Evolutionary conservation across 2,329 filamentous ascomycete species (phyloP).

Genomic region (Trichoderma sp.): DNA sequence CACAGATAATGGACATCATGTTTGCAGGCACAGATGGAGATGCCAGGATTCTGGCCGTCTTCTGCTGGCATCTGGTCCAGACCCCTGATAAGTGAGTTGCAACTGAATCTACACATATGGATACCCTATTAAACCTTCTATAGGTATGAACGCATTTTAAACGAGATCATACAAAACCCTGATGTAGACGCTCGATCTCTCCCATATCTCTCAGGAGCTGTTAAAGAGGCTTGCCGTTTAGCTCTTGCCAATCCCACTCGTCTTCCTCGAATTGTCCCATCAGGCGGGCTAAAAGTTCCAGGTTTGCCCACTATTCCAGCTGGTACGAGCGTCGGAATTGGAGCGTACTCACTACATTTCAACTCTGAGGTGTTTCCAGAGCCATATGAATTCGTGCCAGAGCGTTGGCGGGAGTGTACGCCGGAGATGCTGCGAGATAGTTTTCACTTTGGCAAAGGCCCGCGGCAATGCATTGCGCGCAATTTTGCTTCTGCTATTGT

Average conservation of each 20-base stretch:
- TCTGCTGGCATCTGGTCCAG: neutral
- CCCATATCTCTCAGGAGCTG: neutral
- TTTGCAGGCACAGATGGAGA: neutral
- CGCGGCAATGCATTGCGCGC: neutral
- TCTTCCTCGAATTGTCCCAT: neutral
- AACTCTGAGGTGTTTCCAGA: neutral
- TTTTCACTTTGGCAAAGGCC: neutral
- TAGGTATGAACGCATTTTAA: neutral
- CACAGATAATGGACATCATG: neutral
- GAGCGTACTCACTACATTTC: neutral
- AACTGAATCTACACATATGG: neutral
- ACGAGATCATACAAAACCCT: neutral
- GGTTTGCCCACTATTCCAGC: neutral
- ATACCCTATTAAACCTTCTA: neutral
- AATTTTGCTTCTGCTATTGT: neutral
- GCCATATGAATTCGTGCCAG: neutral
- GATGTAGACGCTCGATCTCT: neutral
- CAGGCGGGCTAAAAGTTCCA: neutral
- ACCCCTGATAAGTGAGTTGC: neutral
- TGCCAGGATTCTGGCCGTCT: neutral
- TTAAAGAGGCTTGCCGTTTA: neutral
- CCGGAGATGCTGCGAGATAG: neutral
- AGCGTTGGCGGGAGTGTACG: neutral
- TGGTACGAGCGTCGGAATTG: neutral
- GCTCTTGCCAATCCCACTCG: neutral